Evolutionary conservation across 2,329 filamentous ascomycete genomes (phyloP).

Genomic region (Fusarium protoensiforme): DNA sequence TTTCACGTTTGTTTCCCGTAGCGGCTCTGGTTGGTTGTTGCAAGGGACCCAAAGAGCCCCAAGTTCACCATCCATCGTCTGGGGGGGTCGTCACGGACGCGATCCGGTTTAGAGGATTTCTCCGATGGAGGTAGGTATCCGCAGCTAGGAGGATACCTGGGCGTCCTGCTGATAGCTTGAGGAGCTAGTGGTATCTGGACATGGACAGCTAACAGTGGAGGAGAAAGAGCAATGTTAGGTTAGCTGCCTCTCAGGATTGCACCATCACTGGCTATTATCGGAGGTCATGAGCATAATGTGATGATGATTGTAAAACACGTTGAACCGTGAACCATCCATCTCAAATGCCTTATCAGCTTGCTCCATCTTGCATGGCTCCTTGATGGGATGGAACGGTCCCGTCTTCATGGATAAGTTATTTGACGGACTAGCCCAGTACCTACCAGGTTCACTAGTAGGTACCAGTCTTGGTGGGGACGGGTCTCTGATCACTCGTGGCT

Average conservation of each 20-base stretch:
- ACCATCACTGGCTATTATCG: not conserved
- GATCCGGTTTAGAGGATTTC: not conserved
- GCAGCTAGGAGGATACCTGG: slow-evolving; percentile 17
- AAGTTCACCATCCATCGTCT: not conserved
- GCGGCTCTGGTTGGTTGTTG: slow-evolving; percentile 8
- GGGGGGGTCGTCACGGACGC: not conserved
- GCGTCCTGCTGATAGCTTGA: not conserved
- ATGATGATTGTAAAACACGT: not conserved
- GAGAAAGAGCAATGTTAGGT: not conserved
- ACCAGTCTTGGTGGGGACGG: not conserved
- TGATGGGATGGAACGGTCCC: not conserved
- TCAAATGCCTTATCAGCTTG: not conserved
- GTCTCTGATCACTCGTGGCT: not conserved
- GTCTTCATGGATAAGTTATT: not conserved
- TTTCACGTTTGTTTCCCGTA: slow-evolving; percentile 12
- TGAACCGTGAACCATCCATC: not conserved
- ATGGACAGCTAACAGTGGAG: slow-evolving; percentile 25
- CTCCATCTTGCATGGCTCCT: not conserved
- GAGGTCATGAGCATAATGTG: not conserved
- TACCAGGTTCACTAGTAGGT: not conserved
- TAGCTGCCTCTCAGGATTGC: not conserved
- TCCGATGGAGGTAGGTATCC: slow-evolving; percentile 12
- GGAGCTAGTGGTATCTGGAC: slow-evolving; percentile 7
- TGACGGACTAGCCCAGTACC: not conserved
- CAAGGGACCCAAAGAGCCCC: not conserved